Base-by-base conservation (phyloP, 2,329 filamentous ascomycete genomes). In the Penicillium psychrosexuale region DNA sequence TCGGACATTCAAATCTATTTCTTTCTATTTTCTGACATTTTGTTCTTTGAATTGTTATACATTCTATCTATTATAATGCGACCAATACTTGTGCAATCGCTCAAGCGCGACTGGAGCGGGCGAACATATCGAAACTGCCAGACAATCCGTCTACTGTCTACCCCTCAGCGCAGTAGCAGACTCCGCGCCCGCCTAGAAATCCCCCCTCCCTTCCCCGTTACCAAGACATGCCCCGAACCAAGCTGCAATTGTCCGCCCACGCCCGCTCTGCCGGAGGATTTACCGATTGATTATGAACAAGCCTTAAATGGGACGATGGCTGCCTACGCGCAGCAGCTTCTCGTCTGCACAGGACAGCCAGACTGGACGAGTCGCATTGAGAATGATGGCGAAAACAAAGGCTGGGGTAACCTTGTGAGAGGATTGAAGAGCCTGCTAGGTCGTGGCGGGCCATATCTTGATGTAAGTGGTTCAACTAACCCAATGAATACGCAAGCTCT, bases 281-380 rank as follows among this genome's bases (percentile, higher is more conserved):
- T 95, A 15, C 83, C 86, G 22, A 92, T 97, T 50, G 91, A 97
- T 68, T 80, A 82, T 64, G 80, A 83, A 57, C 83, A 83, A 37
- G 79, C 82, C 17, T 77, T 97, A 40, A 87, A 89, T 67, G 89
- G 89, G 12, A 87, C 88, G 6, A 92, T 96, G 75, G 80, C 88
- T 2, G 78, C 81, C 1, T 96, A 96, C 69, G 80, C 85, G 1
- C 87, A 95, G 72, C 91, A 97, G 64, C 82, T 97, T 3, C 74
- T 97, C 9, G 80, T 97, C 13, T 92, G 88, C 59, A 96, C 91
- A 0, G 91, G 90, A 5, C 84, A 85, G 57, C 76, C 81, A 30
- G 89, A 96, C 74, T 97, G 92, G 92, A 78, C 81, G 28, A 92
- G 88, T 67, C 83, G 84, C 54, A 95, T 97, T 59, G 91, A 96